Conservation (phyloP, 306 rosid genomes). For the Pterocarpus santalinus region DNA sequence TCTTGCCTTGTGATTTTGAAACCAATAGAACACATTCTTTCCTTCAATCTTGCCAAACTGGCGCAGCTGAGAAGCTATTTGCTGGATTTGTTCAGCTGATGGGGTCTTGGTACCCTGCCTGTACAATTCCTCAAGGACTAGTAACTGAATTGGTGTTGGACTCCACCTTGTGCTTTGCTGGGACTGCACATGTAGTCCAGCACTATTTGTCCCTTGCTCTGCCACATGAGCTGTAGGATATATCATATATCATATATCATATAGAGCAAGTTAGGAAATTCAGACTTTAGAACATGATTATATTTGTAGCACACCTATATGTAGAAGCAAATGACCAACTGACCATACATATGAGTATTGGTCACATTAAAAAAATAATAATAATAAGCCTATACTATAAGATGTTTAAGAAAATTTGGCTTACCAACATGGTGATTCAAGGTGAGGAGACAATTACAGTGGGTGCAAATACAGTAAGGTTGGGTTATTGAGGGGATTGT, state of each 20-base stretch:
- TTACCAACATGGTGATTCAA: slow-evolving; percentile 56
- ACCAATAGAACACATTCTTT: slow-evolving; percentile 85
- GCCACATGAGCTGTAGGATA: slow-evolving; percentile 27
- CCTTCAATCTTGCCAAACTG: slow-evolving; percentile 81
- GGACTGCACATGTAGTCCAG: slow-evolving; percentile 33
- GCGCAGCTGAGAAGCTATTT: slow-evolving; percentile 64
- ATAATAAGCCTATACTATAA: not conserved
- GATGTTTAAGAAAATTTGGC: slow-evolving; percentile 18
- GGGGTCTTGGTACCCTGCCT: slow-evolving; percentile 72
- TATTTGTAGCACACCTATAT: not conserved
- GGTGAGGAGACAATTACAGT: slow-evolving; percentile 48
- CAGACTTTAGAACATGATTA: not conserved
- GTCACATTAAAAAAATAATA: not conserved
- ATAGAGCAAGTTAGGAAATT: not conserved
- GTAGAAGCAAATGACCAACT: not conserved
- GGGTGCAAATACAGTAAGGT: slow-evolving; percentile 50
- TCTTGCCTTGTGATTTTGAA: slow-evolving; percentile 86
- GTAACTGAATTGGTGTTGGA: slow-evolving; percentile 75
- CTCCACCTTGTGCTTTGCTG: slow-evolving; percentile 69
- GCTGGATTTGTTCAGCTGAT: slow-evolving; percentile 74
- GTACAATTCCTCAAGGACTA: slow-evolving; percentile 67
- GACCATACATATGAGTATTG: not conserved
- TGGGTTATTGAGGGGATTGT: slow-evolving; percentile 43
- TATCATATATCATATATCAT: not conserved
- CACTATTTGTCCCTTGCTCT: slow-evolving; percentile 43